A percentile compares a stretch with the other conserved stretches of the same genome.
These are phyloP conservation scores for Chytridiales sp. DNA, from an alignment of 371 early-diverging fungal species.

Conservation along the genomic window DNA sequence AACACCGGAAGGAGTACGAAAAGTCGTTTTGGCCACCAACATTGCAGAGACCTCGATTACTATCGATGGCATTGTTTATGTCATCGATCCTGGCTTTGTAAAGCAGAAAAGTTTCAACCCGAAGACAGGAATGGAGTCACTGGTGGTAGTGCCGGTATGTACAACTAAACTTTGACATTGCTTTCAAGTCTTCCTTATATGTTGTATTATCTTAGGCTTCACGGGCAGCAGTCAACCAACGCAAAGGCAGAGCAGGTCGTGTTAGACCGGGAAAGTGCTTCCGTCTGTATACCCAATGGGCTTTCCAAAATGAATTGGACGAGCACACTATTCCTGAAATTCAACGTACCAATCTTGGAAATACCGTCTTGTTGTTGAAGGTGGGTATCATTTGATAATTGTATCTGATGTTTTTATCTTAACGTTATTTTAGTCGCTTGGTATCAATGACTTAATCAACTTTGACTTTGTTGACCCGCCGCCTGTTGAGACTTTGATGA, in stretches of 20 bases:
- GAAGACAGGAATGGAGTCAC: conserved; percentile 92
- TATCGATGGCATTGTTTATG: conserved; percentile 85
- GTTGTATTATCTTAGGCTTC: conserved; percentile 63
- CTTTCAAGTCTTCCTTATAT: neutral
- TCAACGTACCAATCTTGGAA: conserved; percentile 88
- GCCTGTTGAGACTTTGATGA: conserved; percentile 87
- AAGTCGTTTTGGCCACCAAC: conserved; percentile 99
- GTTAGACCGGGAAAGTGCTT: conserved; percentile 98
- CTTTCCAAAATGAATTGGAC: conserved; percentile 91
- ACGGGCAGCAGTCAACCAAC: conserved; percentile 95
- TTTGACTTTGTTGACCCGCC: conserved; percentile 99
- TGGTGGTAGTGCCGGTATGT: conserved; percentile 79
- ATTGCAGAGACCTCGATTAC: conserved; percentile 99
- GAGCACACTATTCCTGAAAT: conserved; percentile 96
- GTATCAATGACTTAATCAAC: conserved; percentile 91
- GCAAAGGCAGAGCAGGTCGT: conserved; percentile 98
- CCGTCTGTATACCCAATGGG: conserved; percentile 95
- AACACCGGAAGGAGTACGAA: conserved; percentile 90
- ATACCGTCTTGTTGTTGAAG: conserved; percentile 87
- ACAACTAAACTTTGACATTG: conserved; percentile 12
- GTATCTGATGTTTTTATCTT: conserved; percentile 5
- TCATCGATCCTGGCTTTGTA: conserved; percentile 87
- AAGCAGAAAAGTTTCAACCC: conserved; percentile 96
- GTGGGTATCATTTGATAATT: conserved; percentile 19
- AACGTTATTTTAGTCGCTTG: conserved; percentile 62